A percentile compares a stretch with the other conserved stretches of the same genome.
Evolutionary conservation across 176 grass and related monocot genomes (phyloP).

Genomic region (Alloteropsis semialata): DNA sequence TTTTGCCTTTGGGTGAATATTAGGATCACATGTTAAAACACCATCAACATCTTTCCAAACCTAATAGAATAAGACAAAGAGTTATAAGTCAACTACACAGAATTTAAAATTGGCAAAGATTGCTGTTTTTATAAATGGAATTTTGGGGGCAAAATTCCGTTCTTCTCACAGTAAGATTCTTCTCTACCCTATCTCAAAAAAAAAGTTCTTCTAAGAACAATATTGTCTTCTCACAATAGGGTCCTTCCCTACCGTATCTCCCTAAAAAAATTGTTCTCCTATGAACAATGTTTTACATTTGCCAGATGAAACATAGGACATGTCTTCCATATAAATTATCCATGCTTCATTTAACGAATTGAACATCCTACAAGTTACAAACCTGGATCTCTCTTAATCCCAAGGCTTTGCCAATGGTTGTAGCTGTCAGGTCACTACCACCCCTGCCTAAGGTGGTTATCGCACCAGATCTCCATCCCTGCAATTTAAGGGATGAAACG

Average conservation of each 20-base stretch:
- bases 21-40: conserved; percentile 94
- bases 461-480: conserved; percentile 80
- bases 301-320: background rate
- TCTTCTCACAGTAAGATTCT: background rate
- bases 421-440: conserved; percentile 78
- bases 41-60: conserved; percentile 99
- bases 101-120: background rate
- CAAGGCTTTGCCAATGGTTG: conserved; percentile 81
- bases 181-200: background rate
- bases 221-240: background rate
- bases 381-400: conserved; percentile 84
- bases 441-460: conserved; percentile 78
- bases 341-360: background rate
- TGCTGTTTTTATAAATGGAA: background rate
- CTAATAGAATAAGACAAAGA: conserved; percentile 26
- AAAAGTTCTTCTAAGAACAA: background rate
- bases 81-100: background rate
- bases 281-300: too few relatives aligned
- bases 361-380: background rate
- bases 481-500: conserved; percentile 5
- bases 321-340: too few relatives aligned
- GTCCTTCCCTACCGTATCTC: background rate
- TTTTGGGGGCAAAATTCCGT: background rate
- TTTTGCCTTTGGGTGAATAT: conserved; percentile 72
- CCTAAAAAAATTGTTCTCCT: background rate